Base-by-base conservation (phyloP, 1,284 basidiomycete genomes). In the Exobasidium cylindrosporum region DNA sequence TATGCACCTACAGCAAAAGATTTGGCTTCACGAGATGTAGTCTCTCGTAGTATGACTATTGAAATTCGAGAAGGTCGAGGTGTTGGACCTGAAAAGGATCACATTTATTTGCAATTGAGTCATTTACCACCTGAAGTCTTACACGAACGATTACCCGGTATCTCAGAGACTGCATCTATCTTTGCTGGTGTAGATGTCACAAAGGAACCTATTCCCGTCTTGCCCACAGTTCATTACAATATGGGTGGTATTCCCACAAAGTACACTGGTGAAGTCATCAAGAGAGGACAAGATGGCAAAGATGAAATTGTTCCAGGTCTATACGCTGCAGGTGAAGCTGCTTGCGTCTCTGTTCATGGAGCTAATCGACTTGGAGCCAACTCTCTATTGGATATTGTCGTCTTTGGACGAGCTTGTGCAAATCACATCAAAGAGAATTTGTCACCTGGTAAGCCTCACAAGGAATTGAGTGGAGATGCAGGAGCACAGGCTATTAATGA, bases 291-390 rank as follows among this genome's bases (percentile, higher is more conserved):
- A 47, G 63, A 79, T 57, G 96, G 95, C 75, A 88, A 96, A 57
- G 96, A 99, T 83, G 86, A 92, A 83, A 83, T 96, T 64, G 96
- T 99, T 35, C 93, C 94, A 59, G 96, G 96, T 73, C 85, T 99
- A 5, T 99, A 98, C 82, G 96, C 96, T 63, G 96, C 96, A 62
- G 96, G 96, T 77, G 96, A 98, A 84, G 94, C 95, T 65, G 96
- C 96, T 31, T 97, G 92, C 81, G 96, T 98, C 49, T 98, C 96
- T 23, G 96, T 99, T 23, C 96, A 99, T 81, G 96, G 96, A 74
- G 96, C 96, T 66, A 99, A 99, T 85, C 92, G 96, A 83, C 89
- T 99, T 63, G 96, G 96, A 74, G 96, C 96, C 81, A 98, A 99
- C 86, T 98, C 96, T 55, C 87, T 99, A 47, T 86, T 98, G 69